Evolutionary conservation across 2,329 filamentous ascomycete species (phyloP), one percentile per base, ranked within the genome.

Genomic region (Arthroderma sp.): DNA sequence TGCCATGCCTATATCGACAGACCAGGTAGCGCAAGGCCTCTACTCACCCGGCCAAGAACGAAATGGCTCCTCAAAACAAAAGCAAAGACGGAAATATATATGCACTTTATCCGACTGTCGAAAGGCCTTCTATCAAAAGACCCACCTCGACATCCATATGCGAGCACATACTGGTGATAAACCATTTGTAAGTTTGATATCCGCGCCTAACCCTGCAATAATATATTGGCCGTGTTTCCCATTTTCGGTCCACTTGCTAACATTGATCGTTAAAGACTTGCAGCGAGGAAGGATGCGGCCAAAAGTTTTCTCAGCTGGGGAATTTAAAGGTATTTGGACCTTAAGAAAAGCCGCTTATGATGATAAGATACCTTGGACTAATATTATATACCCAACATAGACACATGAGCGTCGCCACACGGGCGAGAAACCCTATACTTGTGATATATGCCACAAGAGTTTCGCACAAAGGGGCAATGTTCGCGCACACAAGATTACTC

Each of bases 391-490:
- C 28, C 41, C 34, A 39, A 28, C 42, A 52, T 30, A 87, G 78
- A 94, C 86, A 6, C 89, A 95, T 61, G 80, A 88, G 61, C 77
- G 86, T 49, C 78, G 86, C 39, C 89, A 95, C 65, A 88, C 84
- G 3, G 86, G 87, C 38, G 85, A 94, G 61, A 81, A 82, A 49
- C 88, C 88, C 0, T 94, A 85, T 59, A 72, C 74, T 32, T 94
- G 88, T 64, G 77, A 81, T 29, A 72, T 78, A 33, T 94, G 88
- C 61, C 80, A 79, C 52, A 93, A 89, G 63, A 71, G 72, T 5
- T 95, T 94, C 61, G 82, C 85, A 3, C 85, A 94, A 60, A 78
- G 83, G 40, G 86, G 87, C 51, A 94, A 94, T 55, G 79, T 94
- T 11, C 78, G 82, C 44, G 82, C 85, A 1, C 88, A 95, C 65